Conservation (phyloP, 768 basidiomycete genomes). For the Podaxis sp. region DNA sequence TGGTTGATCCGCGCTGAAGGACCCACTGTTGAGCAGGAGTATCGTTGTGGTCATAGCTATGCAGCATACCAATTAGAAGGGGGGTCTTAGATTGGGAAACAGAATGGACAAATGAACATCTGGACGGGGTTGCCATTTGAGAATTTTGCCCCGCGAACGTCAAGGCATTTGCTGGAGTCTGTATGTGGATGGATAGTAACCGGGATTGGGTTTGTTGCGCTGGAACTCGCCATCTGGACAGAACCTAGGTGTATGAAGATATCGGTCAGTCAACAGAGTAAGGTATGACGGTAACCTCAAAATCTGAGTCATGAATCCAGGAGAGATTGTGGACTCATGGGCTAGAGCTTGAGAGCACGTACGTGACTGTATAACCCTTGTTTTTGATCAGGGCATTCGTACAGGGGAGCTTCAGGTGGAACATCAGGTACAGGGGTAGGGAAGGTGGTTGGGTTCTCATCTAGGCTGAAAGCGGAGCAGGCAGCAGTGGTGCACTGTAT, state of each 20-base stretch:
- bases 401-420: slow-evolving; percentile 17
- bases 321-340: too few species aligned
- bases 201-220: too few species aligned
- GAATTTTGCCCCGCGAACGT: slow-evolving; percentile 26
- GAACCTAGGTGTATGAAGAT: not conserved
- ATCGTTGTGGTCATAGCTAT: slow-evolving; percentile 23
- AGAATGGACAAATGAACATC: slow-evolving; percentile 23
- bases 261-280: not conserved
- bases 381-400: slow-evolving; percentile 17
- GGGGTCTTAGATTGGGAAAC: not conserved
- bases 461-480: slow-evolving; percentile 20
- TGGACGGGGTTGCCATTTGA: slow-evolving; percentile 30
- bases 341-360: not conserved
- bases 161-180: slow-evolving; percentile 23
- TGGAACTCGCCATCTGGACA: not conserved
- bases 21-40: slow-evolving; percentile 19
- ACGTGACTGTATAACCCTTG: slow-evolving; percentile 23
- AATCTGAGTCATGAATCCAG: too few species aligned
- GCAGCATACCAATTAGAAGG: not conserved
- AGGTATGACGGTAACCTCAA: too few species aligned
- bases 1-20: slow-evolving; percentile 12
- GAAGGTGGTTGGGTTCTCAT: slow-evolving; percentile 19
- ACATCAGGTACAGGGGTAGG: slow-evolving; percentile 12
- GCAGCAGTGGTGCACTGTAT: slow-evolving; percentile 17
- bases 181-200: not conserved